These are phyloP conservation scores for Picea glauca DNA, from an alignment of 75 land plant genomes.

Conservation along the genomic window DNA sequence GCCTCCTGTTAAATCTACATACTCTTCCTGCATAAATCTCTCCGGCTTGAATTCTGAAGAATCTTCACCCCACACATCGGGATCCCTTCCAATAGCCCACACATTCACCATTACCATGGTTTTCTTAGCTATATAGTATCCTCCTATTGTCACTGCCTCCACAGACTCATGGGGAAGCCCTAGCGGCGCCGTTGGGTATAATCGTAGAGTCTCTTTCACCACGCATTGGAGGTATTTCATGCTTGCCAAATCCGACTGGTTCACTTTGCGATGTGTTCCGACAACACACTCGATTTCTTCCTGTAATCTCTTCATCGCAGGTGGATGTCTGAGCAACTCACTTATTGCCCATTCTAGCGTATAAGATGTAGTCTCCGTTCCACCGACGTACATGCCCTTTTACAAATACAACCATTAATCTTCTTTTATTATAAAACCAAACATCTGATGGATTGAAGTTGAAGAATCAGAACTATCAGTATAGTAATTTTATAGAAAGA, in stretches of 20 bases:
- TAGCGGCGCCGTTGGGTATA: slow-evolving; percentile 10
- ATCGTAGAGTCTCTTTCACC: slow-evolving; percentile 20
- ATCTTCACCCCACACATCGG: slow-evolving; percentile 3
- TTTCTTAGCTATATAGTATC: slow-evolving; percentile 2
- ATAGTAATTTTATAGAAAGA: neutral
- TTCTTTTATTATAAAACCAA: neutral
- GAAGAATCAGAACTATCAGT: neutral
- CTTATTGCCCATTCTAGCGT: slow-evolving; percentile 11
- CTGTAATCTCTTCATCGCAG: neutral
- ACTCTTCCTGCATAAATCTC: neutral
- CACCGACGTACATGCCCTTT: slow-evolving; percentile 9
- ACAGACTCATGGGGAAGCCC: slow-evolving; percentile 12
- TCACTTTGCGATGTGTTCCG: neutral
- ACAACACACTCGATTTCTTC: slow-evolving; percentile 8
- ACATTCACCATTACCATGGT: slow-evolving; percentile 11
- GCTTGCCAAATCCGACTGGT: slow-evolving; percentile 12
- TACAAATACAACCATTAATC: neutral
- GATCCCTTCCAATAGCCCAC: slow-evolving; percentile 16
- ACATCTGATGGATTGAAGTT: neutral
- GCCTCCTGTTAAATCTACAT: neutral
- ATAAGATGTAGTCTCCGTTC: neutral
- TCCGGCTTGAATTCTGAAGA: slow-evolving; percentile 3
- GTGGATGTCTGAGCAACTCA: slow-evolving; percentile 1
- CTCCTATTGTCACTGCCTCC: neutral
- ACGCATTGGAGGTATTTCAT: slow-evolving; percentile 20